Evolutionary conservation across 2,329 filamentous ascomycete species (phyloP), one percentile per base, ranked within the genome.

Genomic region (Cercospora sp.): DNA sequence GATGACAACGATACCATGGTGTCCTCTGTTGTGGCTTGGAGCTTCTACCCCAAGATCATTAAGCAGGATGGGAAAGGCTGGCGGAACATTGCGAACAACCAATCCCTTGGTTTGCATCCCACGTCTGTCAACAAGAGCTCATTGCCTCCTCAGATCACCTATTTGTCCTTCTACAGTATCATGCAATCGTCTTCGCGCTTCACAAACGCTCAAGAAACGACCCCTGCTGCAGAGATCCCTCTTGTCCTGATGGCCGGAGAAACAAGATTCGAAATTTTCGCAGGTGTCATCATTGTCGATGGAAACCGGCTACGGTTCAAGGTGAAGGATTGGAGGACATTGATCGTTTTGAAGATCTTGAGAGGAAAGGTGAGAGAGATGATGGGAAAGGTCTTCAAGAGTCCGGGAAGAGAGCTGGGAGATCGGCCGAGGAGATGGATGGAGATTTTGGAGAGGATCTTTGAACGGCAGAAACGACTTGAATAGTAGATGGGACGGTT

Each of bases 101-200:
- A 98, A 79, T 87, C 88, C 55, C 93, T 99, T 73, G 93, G 89
- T 66, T 83, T 99, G 20, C 93, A 97, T 73, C 91, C 93, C 0
- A 91, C 90, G 0, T 97, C 93, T 1, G 92, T 99, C 72, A 98
- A 98, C 79, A 93, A 93, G 76, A 84, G 83, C 68, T 82, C 84
- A 58, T 66, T 75, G 16, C 61, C 72, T 5, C 61, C 72, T 0
- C 74, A 75, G 1, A 82, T 93, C 45, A 90, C 89, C 75, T 98
- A 92, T 89, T 82, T 99, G 55, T 95, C 92, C 0, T 99, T 97
- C 79, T 98, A 98, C 81, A 91, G 97, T 78, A 97, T 98, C 71
- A 97, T 98, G 92, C 94, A 97, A 79, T 91, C 91, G 2, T 93
- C 83, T 82, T 92, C 89, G 86, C 86, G 86, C 69, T 90, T 91